phyloP scores from a whole-genome alignment of 2,329 filamentous ascomycete species.

The Claviceps capensis region DNA sequence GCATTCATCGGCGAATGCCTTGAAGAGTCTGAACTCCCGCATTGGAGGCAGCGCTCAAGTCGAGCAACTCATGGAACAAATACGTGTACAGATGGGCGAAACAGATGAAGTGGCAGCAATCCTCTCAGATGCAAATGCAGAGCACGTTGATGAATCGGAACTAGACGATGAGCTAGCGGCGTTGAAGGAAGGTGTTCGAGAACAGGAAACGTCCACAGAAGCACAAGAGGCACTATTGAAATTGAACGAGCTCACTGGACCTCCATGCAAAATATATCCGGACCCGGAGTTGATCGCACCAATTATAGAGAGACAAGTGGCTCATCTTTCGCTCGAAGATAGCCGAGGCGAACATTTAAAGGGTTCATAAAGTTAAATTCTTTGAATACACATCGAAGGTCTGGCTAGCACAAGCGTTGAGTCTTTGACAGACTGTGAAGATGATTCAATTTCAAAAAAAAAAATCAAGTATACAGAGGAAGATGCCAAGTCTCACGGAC shows the following conservation, averaged over 20 bases:
- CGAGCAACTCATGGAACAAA: conserved; percentile 57
- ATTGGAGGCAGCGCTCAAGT: conserved; percentile 66
- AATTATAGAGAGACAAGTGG: conserved; percentile 26
- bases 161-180: conserved; percentile 78
- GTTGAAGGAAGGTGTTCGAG: conserved; percentile 48
- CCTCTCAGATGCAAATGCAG: conserved; percentile 47
- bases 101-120: conserved; percentile 72
- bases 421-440: background rate
- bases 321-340: conserved; percentile 12
- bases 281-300: conserved; percentile 17
- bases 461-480: background rate
- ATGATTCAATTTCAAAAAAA: background rate
- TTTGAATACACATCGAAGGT: background rate
- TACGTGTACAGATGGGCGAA: conserved; percentile 68
- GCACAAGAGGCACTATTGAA: conserved; percentile 38
- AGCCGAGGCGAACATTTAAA: background rate
- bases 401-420: background rate
- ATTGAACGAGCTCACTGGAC: conserved; percentile 35
- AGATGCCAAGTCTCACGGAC: background rate
- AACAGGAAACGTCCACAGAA: conserved; percentile 33
- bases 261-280: conserved; percentile 22
- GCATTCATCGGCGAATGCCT: conserved; percentile 59
- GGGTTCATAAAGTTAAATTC: background rate
- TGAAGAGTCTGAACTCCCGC: conserved; percentile 60
- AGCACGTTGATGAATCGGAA: conserved; percentile 60